Base-by-base conservation (phyloP, 2,329 filamentous ascomycete species). In the Colletotrichum shisoi region DNA sequence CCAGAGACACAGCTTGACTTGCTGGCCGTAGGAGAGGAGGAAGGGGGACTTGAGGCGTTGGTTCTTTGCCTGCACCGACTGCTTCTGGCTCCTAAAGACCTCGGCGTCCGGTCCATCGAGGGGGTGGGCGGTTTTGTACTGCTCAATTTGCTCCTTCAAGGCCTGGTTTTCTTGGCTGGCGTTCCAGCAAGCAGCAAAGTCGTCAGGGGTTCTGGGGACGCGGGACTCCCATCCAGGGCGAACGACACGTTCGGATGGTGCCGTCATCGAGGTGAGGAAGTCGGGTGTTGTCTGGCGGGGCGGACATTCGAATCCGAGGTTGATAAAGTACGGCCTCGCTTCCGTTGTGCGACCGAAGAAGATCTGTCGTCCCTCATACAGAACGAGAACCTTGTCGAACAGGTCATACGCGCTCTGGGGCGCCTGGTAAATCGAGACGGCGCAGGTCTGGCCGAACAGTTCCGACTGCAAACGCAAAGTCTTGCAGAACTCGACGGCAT, bases 291-390 rank as follows among this genome's bases (percentile, higher is more conserved):
- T 93, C 72, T 89, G 80, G 19, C 79, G 75, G 3, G 79, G 76
- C 3, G 79, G 79, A 21, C 79, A 90, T 31, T 85, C 80, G 71
- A 91, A 93, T 0, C 90, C 90, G 66, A 92, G 80, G 39, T 83
- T 77, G 65, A 87, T 80, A 72, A 92, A 92, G 75, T 89, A 92
- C 19, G 81, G 75, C 68, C 84, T 88, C 1, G 89, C 90, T 9
- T 85, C 80, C 8, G 82, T 81, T 0, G 84, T 83, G 3, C 80
- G 81, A 11, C 90, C 90, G 62, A 88, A 92, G 77, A 85, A 92
- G 62, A 90, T 86, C 71, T 89, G 87, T 64, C 85, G 84, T 5
- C 89, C 89, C 70, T 90, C 85, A 73, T 90, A 89, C 2, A 91
- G 81, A 0, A 91, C 80, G 1, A 89, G 78, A 0, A 87, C 88